Evolutionary conservation across 1,284 basidiomycete species (phyloP), one percentile per base, ranked within the genome.

Genomic region (Tilletia caries): DNA sequence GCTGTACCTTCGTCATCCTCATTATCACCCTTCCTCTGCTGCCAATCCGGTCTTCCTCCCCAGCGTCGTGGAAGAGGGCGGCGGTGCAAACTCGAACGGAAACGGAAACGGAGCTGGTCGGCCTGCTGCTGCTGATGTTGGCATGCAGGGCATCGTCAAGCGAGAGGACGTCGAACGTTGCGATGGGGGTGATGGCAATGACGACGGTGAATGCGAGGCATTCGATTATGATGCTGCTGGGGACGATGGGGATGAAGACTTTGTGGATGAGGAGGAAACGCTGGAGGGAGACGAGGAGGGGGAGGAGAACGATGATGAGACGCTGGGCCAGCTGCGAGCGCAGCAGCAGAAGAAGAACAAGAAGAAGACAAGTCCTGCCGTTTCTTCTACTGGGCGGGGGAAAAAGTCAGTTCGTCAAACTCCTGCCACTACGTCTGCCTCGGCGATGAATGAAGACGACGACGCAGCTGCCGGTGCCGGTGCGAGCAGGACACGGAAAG

Each of bases 191-290:
- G 48, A 50, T 0, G 76, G 73, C 5, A 74, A 75, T 3, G 74
- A 73, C 4, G 74, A 74, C 27, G 76, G 68, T n/a, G 69, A 41
- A 27, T 27, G 64, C 25, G 58, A 54, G 43, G 54, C 54, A 10
- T 44, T 58, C 29, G 37, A 43, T 6, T 54, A 67, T 29, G 65
- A 67, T 23, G 65, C 65, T 13, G 65, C 48, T 20, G 65, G 44
- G 23, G 65, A 50, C 20, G 58, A 67, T 18, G 41, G 33, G 25
- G 48, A 50, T 54, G 65, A 54, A 29, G 48, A 65, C 33, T 65
- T 65, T 65, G 43, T 65, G 27, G 65, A 48, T 33, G 65, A 66
- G 41, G 50, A 66, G 12, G 29, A 34, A 15, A 33, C 5, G 29
- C 67, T 27, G 25, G 25, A 60, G 12, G 54, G 54, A 1, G 23